Evolutionary conservation across 2,329 filamentous ascomycete species (phyloP), one percentile per base, ranked within the genome.

Genomic region (Sarocladium kiliense): DNA sequence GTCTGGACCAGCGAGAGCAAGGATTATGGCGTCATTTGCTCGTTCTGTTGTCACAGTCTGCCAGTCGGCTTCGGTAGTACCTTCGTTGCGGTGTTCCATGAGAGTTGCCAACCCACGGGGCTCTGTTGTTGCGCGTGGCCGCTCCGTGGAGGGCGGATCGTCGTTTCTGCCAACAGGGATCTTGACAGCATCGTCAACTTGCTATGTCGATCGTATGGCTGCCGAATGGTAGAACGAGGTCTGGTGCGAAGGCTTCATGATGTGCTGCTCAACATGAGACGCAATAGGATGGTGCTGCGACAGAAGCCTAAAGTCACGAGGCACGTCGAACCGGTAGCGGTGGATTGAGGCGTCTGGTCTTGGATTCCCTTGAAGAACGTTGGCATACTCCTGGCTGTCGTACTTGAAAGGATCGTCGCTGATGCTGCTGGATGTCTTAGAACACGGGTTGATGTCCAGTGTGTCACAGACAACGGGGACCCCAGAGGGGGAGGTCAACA

Each of bases 401-500:
- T 77, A 79, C 49, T 68, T 67, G 63, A 79, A 80, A 0, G 73
- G 76, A 39, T 79, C 75, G 1, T 66, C 70, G 25, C 68, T 69
- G 2, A 64, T 63, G 23, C 68, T 68, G 57, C 64, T 67, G 1
- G 70, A 71, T 55, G 70, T 39, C 57, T 64, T 61, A n/a, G 68
- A 60, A 54, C 62, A 41, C 58, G 62, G 50, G 58, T 51, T 21
- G 4, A 18, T 36, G 11, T 32, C 18, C 4, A 23, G 16, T 41
- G n/a, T 7, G 16, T 18, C 18, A 7, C 3, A n/a, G 11, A 16
- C n/a, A 16, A 37, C 7, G 2, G 30, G 32, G 10, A 26, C 44
- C 3, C 26, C 25, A 27, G 37, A 26, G 32, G 18, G 34, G 11
- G 19, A 23, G 3, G 49, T 54, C 25, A 42, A 26, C 5, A 41